phyloP scores from a whole-genome alignment of 2,329 filamentous ascomycete species.

The Penicillium sp. region DNA sequence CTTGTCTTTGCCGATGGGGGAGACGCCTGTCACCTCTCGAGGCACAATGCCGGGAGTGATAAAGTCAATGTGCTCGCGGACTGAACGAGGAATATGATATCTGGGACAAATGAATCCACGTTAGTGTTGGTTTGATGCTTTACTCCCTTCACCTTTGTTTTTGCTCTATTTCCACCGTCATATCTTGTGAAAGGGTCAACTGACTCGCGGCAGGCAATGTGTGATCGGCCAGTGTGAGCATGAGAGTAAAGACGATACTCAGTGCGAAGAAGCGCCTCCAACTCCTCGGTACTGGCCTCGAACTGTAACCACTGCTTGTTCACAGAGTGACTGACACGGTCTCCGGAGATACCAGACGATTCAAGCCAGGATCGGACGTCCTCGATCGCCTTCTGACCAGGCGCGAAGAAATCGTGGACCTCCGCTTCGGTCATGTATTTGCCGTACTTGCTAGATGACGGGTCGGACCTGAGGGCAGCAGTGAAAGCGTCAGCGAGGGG shows the following conservation, averaged over 20 bases:
- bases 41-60: slow-evolving; percentile 31
- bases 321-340: slow-evolving; percentile 24
- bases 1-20: slow-evolving; percentile 1
- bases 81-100: slow-evolving; percentile 26
- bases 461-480: slow-evolving; percentile 27
- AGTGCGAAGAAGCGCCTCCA: slow-evolving; percentile 35
- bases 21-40: slow-evolving; percentile 23
- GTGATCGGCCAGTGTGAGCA: slow-evolving; percentile 24
- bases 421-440: slow-evolving; percentile 28
- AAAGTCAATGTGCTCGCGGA: slow-evolving; percentile 28
- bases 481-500: neutral
- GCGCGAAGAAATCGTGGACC: slow-evolving; percentile 33
- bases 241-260: slow-evolving; percentile 38
- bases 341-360: slow-evolving; percentile 18
- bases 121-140: no score
- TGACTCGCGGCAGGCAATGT: slow-evolving; percentile 39
- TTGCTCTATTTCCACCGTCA: neutral
- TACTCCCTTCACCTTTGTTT: no score
- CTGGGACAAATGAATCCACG: slow-evolving; percentile 5
- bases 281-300: slow-evolving; percentile 31
- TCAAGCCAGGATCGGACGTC: slow-evolving; percentile 27
- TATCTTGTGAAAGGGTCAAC: slow-evolving; percentile 6
- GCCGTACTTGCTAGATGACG: slow-evolving; percentile 32
- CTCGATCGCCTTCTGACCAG: slow-evolving; percentile 23
- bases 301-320: slow-evolving; percentile 40